A percentile compares a stretch with the other conserved stretches of the same genome.
Evolutionary conservation across 345 rosid genomes (phyloP).

Genomic region (Aquilaria sinensis): DNA sequence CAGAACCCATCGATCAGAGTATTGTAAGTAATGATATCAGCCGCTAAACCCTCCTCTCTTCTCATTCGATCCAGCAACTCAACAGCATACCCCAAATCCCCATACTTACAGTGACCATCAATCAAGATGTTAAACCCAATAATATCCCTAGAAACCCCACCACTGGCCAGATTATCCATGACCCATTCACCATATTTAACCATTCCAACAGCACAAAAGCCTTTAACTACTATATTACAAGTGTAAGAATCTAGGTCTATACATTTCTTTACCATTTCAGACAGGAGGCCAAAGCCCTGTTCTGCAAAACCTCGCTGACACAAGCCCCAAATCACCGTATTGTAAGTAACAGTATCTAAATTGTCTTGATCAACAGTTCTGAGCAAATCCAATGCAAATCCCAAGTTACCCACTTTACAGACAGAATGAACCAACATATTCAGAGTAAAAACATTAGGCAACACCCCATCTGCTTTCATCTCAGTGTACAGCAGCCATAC

Average conservation of each 20-base stretch:
- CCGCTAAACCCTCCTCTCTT: slow-evolving; percentile 32
- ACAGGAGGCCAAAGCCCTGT: slow-evolving; percentile 54
- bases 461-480: slow-evolving; percentile 59
- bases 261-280: slow-evolving; percentile 72
- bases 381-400: slow-evolving; percentile 47
- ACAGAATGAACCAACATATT: slow-evolving; percentile 77
- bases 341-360: slow-evolving; percentile 62
- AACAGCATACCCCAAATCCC: slow-evolving; percentile 34
- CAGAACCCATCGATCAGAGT: slow-evolving; percentile 54
- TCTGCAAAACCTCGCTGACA: slow-evolving; percentile 54
- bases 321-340: slow-evolving; percentile 77
- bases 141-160: slow-evolving; percentile 42
- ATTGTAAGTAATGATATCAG: slow-evolving; percentile 57
- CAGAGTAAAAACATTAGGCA: slow-evolving; percentile 51
- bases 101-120: slow-evolving; percentile 39
- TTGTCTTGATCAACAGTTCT: slow-evolving; percentile 32
- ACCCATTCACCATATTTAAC: slow-evolving; percentile 47
- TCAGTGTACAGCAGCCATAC: slow-evolving; percentile 53
- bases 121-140: slow-evolving; percentile 48
- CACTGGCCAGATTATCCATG: slow-evolving; percentile 34
- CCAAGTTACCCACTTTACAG: slow-evolving; percentile 63
- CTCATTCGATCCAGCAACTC: slow-evolving; percentile 42
- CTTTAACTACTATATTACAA: slow-evolving; percentile 70
- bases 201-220: slow-evolving; percentile 59
- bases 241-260: slow-evolving; percentile 49